Conservation (phyloP, 1,284 basidiomycete genomes). For the Pseudozyma sp. region DNA sequence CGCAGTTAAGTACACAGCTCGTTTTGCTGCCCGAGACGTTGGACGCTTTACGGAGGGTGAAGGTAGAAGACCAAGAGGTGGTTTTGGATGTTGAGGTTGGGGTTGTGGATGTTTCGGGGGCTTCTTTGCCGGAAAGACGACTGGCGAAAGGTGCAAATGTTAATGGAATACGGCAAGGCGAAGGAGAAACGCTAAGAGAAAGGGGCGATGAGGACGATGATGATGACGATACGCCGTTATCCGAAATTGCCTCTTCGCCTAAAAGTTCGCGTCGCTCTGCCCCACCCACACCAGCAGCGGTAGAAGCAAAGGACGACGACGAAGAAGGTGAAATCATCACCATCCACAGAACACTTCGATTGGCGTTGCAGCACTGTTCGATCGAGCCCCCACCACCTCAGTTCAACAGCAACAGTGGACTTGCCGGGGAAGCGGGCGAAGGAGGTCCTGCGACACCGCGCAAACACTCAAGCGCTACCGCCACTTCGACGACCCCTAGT, state of each 20-base stretch:
- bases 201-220: conserved; percentile 11
- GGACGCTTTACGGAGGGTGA: conserved; percentile 4
- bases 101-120: background rate
- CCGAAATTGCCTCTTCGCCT: conserved; percentile 24
- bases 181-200: background rate
- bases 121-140: too few species aligned
- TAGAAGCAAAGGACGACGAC: background rate
- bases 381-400: conserved; percentile 6
- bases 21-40: conserved; percentile 7
- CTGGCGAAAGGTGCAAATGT: too few species aligned
- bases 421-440: background rate
- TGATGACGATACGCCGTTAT: conserved; percentile 41
- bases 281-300: background rate
- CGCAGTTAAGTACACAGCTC: conserved; percentile 9
- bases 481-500: background rate
- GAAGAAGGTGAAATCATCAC: conserved; percentile 1
- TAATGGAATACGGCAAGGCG: background rate
- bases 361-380: conserved; percentile 29
- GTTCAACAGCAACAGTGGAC: background rate
- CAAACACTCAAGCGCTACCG: background rate
- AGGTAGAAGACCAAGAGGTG: conserved; percentile 1
- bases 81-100: conserved; percentile 9
- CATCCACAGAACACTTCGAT: background rate
- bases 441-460: conserved; percentile 7
- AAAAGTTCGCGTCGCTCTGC: background rate